Conservation (phyloP, 2,329 filamentous ascomycete genomes). For the Fusarium nelsonii region DNA sequence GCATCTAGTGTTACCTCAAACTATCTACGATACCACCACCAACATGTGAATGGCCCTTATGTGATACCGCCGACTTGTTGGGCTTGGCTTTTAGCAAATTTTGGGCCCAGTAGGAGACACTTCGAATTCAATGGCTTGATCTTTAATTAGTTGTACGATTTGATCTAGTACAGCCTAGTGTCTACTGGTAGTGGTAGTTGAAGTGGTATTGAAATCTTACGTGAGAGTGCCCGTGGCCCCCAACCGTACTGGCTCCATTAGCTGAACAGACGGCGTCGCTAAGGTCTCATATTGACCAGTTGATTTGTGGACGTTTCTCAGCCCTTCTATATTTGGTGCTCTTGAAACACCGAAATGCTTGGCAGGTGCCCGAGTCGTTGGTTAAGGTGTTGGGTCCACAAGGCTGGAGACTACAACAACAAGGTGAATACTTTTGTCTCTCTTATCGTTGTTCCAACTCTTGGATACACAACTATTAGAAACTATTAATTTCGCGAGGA, state of each 20-base stretch:
- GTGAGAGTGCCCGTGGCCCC: conserved; percentile 24
- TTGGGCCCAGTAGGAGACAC: background rate
- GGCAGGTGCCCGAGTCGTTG: conserved; percentile 1
- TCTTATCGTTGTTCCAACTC: too few species aligned
- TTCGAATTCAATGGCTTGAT: conserved; percentile 4
- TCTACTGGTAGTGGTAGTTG: background rate
- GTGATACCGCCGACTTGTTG: background rate
- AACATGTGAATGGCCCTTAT: background rate
- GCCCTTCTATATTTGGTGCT: conserved; percentile 1
- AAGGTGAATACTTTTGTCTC: background rate
- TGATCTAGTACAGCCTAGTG: background rate
- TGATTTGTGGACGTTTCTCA: background rate
- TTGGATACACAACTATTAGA: too few species aligned
- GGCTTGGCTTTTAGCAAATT: background rate
- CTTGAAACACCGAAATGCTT: conserved; percentile 5
- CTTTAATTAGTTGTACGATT: conserved; percentile 7
- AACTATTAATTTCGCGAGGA: too few species aligned
- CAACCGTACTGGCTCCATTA: conserved; percentile 8
- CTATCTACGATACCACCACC: background rate
- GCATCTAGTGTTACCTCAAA: background rate
- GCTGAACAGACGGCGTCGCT: conserved; percentile 4
- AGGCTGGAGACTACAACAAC: conserved; percentile 4
- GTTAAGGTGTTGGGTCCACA: background rate
- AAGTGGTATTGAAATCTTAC: conserved; percentile 24
- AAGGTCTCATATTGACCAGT: background rate